Base-by-base conservation (phyloP, 495 filamentous ascomycete genomes). In the Pyronema domesticum region DNA sequence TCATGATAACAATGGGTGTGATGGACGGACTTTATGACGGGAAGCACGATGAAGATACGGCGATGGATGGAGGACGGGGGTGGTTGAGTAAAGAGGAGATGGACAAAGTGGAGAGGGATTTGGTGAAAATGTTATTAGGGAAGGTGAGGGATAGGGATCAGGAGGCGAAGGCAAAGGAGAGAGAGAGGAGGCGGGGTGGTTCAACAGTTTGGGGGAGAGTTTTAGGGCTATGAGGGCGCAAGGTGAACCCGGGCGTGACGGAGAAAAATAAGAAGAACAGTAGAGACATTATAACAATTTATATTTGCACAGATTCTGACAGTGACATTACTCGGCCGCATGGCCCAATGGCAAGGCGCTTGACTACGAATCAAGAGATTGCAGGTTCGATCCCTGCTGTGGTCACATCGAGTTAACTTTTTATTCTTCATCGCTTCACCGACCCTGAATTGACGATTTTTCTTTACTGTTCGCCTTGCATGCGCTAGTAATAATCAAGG, bases 341-440 rank as follows among this genome's bases (percentile, higher is more conserved):
- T 79, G 74, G 76, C 75, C 74, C 72, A 79, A 79, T 79, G 76
- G 76, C 72, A 79, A 79, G 76, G 76, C 76, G 76, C 76, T 79
- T 79, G 76, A 79, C 76, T 79, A 78, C 76, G 76, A 76, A 74
- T 54, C 52, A 54, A 54, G 52, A 54, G 52, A 54, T 54, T 54
- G 52, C 42, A 46, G 52, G 52, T 54, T 54, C 52, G 52, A 54
- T 54, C 52, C 52, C 52, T 53, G 50, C 50, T 19, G 50, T 53
- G 50, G 50, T 53, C 50, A 53, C 47, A 2, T 30, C 23, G 23
- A 30, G 23, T 30, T 30, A 30, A 2, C 23, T 30, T 30, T 30
- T 30, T 30, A n/a, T n/a, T n/a, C n/a, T n/a, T n/a, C n/a, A n/a
- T n/a, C n/a, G n/a, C n/a, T n/a, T n/a, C n/a, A n/a, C n/a, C n/a